Evolutionary conservation across 345 rosid genomes (phyloP).

Genomic region (Salix suchowensis): DNA sequence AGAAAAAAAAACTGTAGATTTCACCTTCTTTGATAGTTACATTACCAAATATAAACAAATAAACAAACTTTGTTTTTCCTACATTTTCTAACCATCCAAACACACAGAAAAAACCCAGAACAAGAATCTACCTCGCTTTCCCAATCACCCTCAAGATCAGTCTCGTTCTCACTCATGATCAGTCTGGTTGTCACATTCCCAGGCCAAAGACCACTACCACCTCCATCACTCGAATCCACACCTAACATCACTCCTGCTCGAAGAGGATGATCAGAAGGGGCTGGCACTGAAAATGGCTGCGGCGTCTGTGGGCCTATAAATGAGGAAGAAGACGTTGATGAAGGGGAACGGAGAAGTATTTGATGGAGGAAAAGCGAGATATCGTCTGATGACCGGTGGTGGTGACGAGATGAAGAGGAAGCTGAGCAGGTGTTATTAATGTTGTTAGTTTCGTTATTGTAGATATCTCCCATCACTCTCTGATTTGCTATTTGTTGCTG

Average conservation of each 20-base stretch:
- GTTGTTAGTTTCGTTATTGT: neutral
- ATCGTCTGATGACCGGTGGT: slow-evolving; percentile 42
- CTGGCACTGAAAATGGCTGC: neutral
- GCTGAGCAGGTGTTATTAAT: slow-evolving; percentile 8
- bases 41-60: neutral
- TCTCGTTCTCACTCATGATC: slow-evolving; percentile 48
- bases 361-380: slow-evolving; percentile 62
- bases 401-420: slow-evolving; percentile 20
- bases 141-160: slow-evolving; percentile 58
- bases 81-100: slow-evolving; percentile 9
- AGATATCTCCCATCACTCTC: slow-evolving; percentile 11
- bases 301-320: slow-evolving; percentile 6
- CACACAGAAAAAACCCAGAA: neutral
- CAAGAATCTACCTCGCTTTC: slow-evolving; percentile 65
- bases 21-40: too few relatives aligned
- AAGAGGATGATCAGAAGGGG: neutral
- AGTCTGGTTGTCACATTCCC: slow-evolving; percentile 25
- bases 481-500: neutral
- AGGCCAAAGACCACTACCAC: slow-evolving; percentile 18
- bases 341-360: slow-evolving; percentile 51
- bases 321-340: slow-evolving; percentile 18
- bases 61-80: neutral
- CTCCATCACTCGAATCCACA: slow-evolving; percentile 20
- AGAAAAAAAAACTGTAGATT: neutral
- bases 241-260: slow-evolving; percentile 17